These are phyloP conservation scores for Pyricularia sp. DNA, from an alignment of 2,329 filamentous ascomycete species.

Conservation along the genomic window DNA sequence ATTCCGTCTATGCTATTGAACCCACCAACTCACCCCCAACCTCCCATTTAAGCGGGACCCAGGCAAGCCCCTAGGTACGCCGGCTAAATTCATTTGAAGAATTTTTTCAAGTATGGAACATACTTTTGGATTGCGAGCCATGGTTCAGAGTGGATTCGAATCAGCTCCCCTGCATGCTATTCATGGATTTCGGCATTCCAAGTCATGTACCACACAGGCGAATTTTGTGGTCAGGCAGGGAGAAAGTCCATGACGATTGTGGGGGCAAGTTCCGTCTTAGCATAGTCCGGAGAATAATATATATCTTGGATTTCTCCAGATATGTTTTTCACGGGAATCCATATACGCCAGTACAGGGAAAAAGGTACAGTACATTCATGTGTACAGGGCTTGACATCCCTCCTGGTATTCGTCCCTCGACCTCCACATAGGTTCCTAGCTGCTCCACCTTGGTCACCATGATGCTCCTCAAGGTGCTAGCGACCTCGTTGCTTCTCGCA, in stretches of 20 bases:
- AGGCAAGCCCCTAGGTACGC: not conserved
- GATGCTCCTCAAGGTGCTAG: conserved; percentile 1
- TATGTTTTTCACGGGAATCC: not conserved
- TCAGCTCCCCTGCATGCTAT: not conserved
- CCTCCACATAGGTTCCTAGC: not conserved
- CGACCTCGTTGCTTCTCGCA: conserved; percentile 5
- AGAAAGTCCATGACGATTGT: not conserved
- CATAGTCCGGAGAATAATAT: not conserved
- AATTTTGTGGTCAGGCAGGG: not conserved
- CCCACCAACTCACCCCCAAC: not conserved
- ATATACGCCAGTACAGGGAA: not conserved
- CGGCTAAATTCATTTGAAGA: not conserved
- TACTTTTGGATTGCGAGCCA: not conserved
- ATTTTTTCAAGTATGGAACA: not conserved
- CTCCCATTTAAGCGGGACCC: not conserved
- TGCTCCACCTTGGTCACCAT: not conserved
- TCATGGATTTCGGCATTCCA: not conserved
- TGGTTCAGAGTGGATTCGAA: not conserved
- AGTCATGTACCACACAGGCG: not conserved
- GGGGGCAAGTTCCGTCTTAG: not conserved
- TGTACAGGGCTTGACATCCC: not conserved
- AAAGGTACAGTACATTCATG: not conserved
- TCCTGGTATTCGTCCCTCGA: not conserved
- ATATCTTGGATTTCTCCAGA: not conserved
- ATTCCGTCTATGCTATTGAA: not conserved